Percentiles rank a stretch among this genome's conserved stretches.
These are phyloP conservation scores for Chytriomyces sp. DNA, from an alignment of 192 early-diverging fungal genomes.

Conservation along the genomic window DNA sequence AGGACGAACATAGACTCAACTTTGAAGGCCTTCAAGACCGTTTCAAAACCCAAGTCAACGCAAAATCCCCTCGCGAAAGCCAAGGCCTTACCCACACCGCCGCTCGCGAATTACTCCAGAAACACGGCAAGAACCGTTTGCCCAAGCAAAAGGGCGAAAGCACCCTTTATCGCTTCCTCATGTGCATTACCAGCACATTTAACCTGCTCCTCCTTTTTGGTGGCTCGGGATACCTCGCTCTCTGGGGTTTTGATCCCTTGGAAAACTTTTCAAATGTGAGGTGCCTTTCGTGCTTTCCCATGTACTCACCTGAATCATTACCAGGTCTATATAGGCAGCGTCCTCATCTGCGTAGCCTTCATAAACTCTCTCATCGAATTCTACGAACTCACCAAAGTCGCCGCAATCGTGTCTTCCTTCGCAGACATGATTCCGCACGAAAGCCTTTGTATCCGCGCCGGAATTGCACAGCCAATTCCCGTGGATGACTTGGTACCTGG, in stretches of 20 bases:
- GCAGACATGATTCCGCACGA: constrained; percentile 46
- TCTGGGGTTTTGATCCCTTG: constrained; percentile 71
- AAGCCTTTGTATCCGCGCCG: constrained; percentile 40
- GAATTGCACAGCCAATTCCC: constrained; percentile 13
- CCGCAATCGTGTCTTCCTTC: constrained; percentile 80
- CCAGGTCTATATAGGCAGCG: constrained; percentile 51
- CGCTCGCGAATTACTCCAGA: constrained; percentile 16
- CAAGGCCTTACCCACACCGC: constrained; percentile 32
- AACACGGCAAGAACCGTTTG: constrained; percentile 64
- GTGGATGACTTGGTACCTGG: constrained; percentile 47
- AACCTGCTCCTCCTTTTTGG: constrained; percentile 85
- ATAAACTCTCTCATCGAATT: constrained; percentile 61
- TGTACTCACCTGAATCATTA: neutral
- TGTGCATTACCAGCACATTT: constrained; percentile 80
- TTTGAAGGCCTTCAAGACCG: neutral
- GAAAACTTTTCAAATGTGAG: constrained; percentile 80
- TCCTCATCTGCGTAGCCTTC: constrained; percentile 53
- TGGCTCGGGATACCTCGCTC: constrained; percentile 76
- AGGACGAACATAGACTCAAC: constrained; percentile 27
- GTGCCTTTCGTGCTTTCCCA: neutral
- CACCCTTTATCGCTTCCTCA: constrained; percentile 69
- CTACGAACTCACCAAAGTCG: constrained; percentile 66
- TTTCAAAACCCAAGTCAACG: constrained; percentile 9
- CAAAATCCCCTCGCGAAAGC: constrained; percentile 14
- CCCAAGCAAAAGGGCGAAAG: constrained; percentile 74